Evolutionary conservation across 2,329 filamentous ascomycete species (phyloP), one percentile per base, ranked within the genome.

Genomic region (Paraconiothyrium brasiliense): DNA sequence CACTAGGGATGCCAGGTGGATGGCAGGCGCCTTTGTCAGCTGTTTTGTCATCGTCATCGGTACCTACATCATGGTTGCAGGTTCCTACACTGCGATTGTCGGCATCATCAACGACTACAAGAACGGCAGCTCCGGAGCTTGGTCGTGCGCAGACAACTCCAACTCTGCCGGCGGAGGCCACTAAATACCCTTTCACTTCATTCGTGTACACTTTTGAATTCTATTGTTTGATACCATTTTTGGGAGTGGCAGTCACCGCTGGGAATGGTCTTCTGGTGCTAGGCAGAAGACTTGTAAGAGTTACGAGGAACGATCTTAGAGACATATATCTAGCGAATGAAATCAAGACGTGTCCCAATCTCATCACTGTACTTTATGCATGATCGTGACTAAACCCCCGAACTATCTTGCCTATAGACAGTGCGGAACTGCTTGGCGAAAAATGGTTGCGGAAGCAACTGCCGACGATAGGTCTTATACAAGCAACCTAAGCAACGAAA

Each of bases 111-210:
- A 57, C 16, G 47, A 51, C 35, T 63, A 63, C 34, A 57, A 50
- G 11, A 27, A 39, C 34, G 54, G 47, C n/a, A 27, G 30, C 13
- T 57, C 52, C 24, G 52, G 44, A 11, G 60, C 60, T 13, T 63
- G 57, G 57, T 57, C 57, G 14, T 63, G 60, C 37, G 57, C 52
- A 1, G 60, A 63, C 44, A 63, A 63, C 22, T 57, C 58, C 37
- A 51, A 49, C 27, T 58, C 55, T 30, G 46, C 22, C 88, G 8
- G 37, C 4, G 51, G 37, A 16, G 49, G 34, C 30, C 49, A 52
- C 20, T 52, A n/a, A 41, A 46, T 46, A 24, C 43, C 20, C 43
- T 2, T 46, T 24, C 24, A 24, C 43, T 24, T 46, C 20, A 7
- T 22, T 0, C 10, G 4, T 22, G 20, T 46, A 46, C 13, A 24